Base-by-base conservation (phyloP, 2,329 filamentous ascomycete genomes). In the Calonectria fujianensis region DNA sequence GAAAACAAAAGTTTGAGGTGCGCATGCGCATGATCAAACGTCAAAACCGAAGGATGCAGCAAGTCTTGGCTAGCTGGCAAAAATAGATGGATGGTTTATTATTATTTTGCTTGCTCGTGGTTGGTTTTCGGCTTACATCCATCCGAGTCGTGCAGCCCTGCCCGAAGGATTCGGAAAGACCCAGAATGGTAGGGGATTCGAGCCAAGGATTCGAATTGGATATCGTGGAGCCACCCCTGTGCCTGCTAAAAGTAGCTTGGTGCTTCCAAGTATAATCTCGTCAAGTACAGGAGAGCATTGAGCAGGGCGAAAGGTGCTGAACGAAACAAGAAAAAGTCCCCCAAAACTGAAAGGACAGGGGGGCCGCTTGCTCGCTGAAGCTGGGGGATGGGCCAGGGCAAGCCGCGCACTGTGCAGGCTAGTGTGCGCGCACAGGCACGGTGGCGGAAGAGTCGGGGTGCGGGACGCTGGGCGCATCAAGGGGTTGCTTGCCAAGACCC, bases 401-500 rank as follows among this genome's bases (percentile, higher is more conserved):
- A n/a, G 14, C 4, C 29, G 61, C 61, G 41, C 61, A 65, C 61
- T 65, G 61, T 65, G 41, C 61, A 48, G 29, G 39, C 61, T 50
- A 48, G 57, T 37, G 13, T n/a, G 16, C 20, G 45, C 41, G 61
- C 35, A 57, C 35, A 29, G 35, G 31, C 57, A 50, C 13, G 61
- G 27, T 50, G 61, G 32, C 41, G 61, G 39, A 65, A 45, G 39
- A 45, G 41, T 48, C 61, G 39, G 57, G 35, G 57, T 4, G 13
- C 41, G 61, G 61, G 27, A 65, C 41, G 18, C 61, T 48, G 39
- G 41, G 41, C 41, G 61, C 41, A 31, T 48, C 61, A 65, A 50
- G 61, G 59, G 41, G 61, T 10, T 24, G 61, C 35, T 29, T 27
- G 61, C 61, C 61, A 65, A 65, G 61, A 35, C 57, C 57, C 57